phyloP scores from a whole-genome alignment of 106 monocot genomes.

The Dendrobium officinale region DNA sequence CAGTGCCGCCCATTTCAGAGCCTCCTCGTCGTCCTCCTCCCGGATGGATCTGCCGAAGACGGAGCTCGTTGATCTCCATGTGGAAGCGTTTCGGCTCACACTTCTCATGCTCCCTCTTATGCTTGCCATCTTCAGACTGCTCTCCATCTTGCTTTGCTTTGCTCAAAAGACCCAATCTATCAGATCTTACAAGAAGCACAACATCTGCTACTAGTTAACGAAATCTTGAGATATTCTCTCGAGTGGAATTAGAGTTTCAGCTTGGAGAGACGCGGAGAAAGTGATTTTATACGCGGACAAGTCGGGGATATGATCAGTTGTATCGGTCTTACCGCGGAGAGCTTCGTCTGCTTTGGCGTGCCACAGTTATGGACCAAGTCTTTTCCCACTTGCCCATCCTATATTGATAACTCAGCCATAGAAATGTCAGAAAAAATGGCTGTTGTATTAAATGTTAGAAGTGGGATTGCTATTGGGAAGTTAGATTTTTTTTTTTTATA shows the following conservation, averaged over 20 bases:
- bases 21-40: conserved; percentile 33
- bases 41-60: conserved; percentile 9
- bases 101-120: conserved; percentile 12
- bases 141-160: not conserved
- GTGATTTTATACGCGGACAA: not conserved
- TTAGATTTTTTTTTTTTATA: too few species aligned
- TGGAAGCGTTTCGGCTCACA: conserved; percentile 12
- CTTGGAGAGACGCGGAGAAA: not conserved
- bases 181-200: not conserved
- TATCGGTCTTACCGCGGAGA: not conserved
- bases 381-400: too few species aligned
- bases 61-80: conserved; percentile 14
- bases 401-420: too few species aligned
- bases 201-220: not conserved
- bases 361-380: too few species aligned
- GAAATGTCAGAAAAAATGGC: too few species aligned
- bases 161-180: not conserved
- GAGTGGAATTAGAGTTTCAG: not conserved
- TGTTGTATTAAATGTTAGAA: too few species aligned
- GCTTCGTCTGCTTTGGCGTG: not conserved
- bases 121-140: conserved; percentile 3
- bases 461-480: too few species aligned
- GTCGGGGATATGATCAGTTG: not conserved
- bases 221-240: not conserved
- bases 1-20: conserved; percentile 33